Percentiles rank a stretch among this genome's conserved stretches.
Evolutionary conservation across 345 rosid species (phyloP).

Genomic region (Passiflora organensis): DNA sequence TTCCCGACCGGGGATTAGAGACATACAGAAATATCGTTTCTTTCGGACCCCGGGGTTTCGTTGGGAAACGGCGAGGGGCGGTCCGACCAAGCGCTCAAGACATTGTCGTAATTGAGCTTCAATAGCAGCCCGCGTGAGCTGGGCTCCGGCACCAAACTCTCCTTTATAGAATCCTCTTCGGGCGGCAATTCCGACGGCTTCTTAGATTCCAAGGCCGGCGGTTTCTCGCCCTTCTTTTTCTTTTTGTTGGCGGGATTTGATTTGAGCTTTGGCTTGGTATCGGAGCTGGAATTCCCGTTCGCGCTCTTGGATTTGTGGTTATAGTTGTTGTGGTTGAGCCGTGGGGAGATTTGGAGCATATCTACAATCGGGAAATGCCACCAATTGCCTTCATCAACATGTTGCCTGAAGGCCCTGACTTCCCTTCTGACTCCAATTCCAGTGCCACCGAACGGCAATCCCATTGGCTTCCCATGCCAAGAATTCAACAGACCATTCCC

Average conservation of each 20-base stretch:
- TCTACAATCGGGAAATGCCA: conserved; percentile 51
- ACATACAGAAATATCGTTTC: conserved; percentile 69
- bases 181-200: conserved; percentile 21
- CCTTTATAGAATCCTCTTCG: conserved; percentile 14
- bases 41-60: conserved; percentile 36
- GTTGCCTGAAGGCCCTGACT: conserved; percentile 40
- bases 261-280: conserved; percentile 9
- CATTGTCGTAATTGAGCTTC: conserved; percentile 71
- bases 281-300: conserved; percentile 2
- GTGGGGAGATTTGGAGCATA: conserved; percentile 67
- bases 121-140: conserved; percentile 29
- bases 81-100: conserved; percentile 69
- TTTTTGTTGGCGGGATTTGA: conserved; percentile 22
- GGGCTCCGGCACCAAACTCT: conserved; percentile 15
- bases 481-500: conserved; percentile 9
- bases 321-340: conserved; percentile 16
- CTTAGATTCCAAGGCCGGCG: conserved; percentile 6
- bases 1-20: conserved; percentile 30
- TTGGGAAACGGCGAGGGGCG: conserved; percentile 63
- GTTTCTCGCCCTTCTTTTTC: conserved; percentile 35
- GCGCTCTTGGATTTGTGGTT: neutral
- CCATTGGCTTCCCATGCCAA: conserved; percentile 33
- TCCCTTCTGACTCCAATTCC: conserved; percentile 32
- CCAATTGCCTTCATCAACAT: conserved; percentile 35
- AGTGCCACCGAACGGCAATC: conserved; percentile 29